Percentiles rank a stretch among this genome's conserved stretches.
Evolutionary conservation across 331 rosid species (phyloP).

Genomic region (Arachis monticola): DNA sequence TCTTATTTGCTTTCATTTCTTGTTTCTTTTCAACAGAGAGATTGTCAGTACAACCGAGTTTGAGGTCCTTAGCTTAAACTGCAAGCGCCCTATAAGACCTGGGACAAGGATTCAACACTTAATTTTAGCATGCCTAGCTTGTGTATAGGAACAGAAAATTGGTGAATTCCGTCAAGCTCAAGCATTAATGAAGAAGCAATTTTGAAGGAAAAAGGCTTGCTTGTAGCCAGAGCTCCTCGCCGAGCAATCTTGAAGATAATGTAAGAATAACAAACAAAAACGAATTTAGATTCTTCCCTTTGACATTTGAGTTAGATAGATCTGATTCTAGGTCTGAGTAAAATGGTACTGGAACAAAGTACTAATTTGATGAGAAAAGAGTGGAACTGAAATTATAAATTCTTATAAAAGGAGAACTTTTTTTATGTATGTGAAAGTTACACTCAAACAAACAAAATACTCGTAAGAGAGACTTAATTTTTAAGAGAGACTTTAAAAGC

Average conservation of each 20-base stretch:
- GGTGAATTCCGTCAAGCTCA: slow-evolving; percentile 32
- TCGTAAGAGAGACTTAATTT: too few species aligned
- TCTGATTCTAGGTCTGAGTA: not conserved
- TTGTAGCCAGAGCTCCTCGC: not conserved
- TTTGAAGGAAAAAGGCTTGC: not conserved
- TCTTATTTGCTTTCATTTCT: slow-evolving; percentile 25
- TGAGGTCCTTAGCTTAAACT: slow-evolving; percentile 35
- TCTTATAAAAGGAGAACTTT: too few species aligned
- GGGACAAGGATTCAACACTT: slow-evolving; percentile 15
- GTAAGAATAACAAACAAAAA: slow-evolving; percentile 7
- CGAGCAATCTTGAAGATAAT: slow-evolving; percentile 26
- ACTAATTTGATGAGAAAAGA: too few species aligned
- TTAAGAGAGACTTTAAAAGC: too few species aligned
- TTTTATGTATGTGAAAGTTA: too few species aligned
- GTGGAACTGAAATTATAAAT: too few species aligned
- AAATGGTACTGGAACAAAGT: not conserved
- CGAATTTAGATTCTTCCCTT: slow-evolving; percentile 1
- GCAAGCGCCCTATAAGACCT: slow-evolving; percentile 5
- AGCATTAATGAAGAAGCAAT: slow-evolving; percentile 11
- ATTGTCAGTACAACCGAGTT: slow-evolving; percentile 54
- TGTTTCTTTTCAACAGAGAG: slow-evolving; percentile 58
- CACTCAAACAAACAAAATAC: too few species aligned
- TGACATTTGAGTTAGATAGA: not conserved
- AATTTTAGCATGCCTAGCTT: slow-evolving; percentile 6
- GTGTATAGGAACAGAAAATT: slow-evolving; percentile 12